Evolutionary conservation across 805 yeast species (phyloP).

Genomic region (Blastobotrys muscicola): DNA sequence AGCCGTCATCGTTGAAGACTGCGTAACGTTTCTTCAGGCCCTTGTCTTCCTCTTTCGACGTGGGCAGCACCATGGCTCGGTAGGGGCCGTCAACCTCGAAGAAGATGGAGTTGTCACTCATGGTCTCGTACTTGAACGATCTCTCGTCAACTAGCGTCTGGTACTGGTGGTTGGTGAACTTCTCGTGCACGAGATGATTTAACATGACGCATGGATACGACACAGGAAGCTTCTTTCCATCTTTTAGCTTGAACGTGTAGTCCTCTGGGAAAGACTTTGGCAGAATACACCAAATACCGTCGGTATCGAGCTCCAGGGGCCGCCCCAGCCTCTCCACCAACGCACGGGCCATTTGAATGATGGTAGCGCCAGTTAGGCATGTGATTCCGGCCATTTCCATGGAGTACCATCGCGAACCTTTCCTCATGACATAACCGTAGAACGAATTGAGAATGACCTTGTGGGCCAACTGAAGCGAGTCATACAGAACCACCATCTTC

Average conservation of each 20-base stretch:
- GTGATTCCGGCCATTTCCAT: conserved; percentile 99
- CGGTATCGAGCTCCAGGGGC: conserved; percentile 94
- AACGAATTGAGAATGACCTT: conserved; percentile 93
- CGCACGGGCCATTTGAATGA: conserved; percentile 92
- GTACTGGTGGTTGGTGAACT: conserved; percentile 90
- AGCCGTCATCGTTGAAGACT: conserved; percentile 89
- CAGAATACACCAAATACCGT: conserved; percentile 98
- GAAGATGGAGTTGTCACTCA: conserved; percentile 87
- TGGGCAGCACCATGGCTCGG: conserved; percentile 93
- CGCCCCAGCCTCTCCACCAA: conserved; percentile 89
- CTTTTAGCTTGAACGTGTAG: conserved; percentile 55
- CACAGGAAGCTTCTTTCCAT: conserved; percentile 66
- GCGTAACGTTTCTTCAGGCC: conserved; percentile 95
- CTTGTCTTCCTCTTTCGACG: conserved; percentile 95
- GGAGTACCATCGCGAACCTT: conserved; percentile 98
- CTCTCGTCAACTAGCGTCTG: conserved; percentile 73
- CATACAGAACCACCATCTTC: conserved; percentile 88
- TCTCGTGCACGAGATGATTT: conserved; percentile 82
- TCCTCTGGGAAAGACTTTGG: conserved; percentile 93
- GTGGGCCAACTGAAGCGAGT: conserved; percentile 92
- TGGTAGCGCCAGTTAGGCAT: conserved; percentile 94
- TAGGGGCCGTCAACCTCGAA: conserved; percentile 99
- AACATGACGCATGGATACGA: conserved; percentile 96
- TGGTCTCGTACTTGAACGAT: conserved; percentile 58
- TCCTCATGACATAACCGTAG: conserved; percentile 97